Evolutionary conservation across 164 flowering plant species (phyloP), one percentile per base, ranked within the genome.

Genomic region (Aristolochia fimbriata): DNA sequence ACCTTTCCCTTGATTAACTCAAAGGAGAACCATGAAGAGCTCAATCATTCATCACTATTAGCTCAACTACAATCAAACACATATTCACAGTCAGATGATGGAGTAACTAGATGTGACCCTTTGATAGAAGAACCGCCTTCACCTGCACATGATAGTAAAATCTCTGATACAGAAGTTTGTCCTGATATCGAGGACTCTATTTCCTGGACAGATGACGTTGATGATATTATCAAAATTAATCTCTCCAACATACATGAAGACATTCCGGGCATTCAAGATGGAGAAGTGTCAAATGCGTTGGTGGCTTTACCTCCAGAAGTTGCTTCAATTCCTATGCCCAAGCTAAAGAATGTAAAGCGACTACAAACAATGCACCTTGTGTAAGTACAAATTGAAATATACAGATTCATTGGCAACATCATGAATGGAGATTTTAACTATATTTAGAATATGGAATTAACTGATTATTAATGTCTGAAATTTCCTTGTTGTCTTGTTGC

Each of bases 91-190:
- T 37, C 9, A 6, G 43, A 37, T 37, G 43, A 37, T 37, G 43
- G 10, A 37, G 43, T 37, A 37, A 37, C 43, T 37, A 37, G 43
- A 7, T 37, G 43, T 37, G 43, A 37, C 4, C 43, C 43, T 3
- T 37, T 37, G 43, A 37, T 37, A 37, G 43, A 37, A 37, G 43
- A 37, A 51, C 93, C 94, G 51, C 70, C 77, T 69, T 51, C 84
- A 48, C 90, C 94, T 68, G 96, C 85, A 58, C 83, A 78, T 58
- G 86, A 79, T 27, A 50, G 61, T 57, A 84, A 58, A 45, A 67
- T 27, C 61, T 17, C n/a, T 84, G 95, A 87, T 68, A 75, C 82
- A 22, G 81, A 85, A 62, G 98, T 84, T 66, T 87, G 89, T 65
- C 97, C 97, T 1, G 77, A 86, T 63, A 70, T 85, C 50, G 82